Evolutionary conservation across 139 green algal genomes (phyloP), one percentile per base, ranked within the genome.

Genomic region (Asterochloris erici): DNA sequence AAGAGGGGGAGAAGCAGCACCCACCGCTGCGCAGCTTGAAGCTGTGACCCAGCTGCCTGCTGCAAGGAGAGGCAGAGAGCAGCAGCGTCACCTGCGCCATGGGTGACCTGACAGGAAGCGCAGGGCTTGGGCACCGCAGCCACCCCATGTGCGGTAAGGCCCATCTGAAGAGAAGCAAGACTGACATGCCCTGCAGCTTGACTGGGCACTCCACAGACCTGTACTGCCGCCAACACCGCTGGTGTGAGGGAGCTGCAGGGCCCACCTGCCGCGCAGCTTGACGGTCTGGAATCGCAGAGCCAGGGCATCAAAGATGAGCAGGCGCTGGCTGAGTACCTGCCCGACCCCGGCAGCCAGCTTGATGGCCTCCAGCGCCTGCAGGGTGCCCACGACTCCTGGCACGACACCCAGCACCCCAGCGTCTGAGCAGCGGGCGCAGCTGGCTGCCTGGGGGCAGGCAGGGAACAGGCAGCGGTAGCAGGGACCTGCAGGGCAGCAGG

Each of bases 391-490:
- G 26, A 98, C 85, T 14, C 97, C 97, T 9, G 95, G 95, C 63
- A 98, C 93, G 28, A 91, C 86, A 0, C 96, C 96, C 76, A 99
- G 87, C 80, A 99, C 96, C 0, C 96, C 96, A 10, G 91, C 92
- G 73, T 99, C 96, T 0, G 91, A 89, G 89, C 96, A 99, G 64
- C 94, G 89, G 0, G 84, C 86, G 90, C 96, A 99, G 86, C 92
- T 93, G 26, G 89, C 92, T 9, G 91, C 82, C 0, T 81, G 71
- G 0, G 96, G 96, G 1, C 93, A 83, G 64, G 93, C 90, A 4
- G 96, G 96, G 85, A 97, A 99, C 12, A 99, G 83, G 91, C 96
- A 99, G 79, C 94, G 88, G 86, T 96, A 96, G 86, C 92, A 97
- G 15, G 91, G 92, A 14, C 89, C 89, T 90, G 77, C 70, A 70